phyloP scores from a whole-genome alignment of 495 filamentous ascomycete genomes.

The Sordaria brevicollis region DNA sequence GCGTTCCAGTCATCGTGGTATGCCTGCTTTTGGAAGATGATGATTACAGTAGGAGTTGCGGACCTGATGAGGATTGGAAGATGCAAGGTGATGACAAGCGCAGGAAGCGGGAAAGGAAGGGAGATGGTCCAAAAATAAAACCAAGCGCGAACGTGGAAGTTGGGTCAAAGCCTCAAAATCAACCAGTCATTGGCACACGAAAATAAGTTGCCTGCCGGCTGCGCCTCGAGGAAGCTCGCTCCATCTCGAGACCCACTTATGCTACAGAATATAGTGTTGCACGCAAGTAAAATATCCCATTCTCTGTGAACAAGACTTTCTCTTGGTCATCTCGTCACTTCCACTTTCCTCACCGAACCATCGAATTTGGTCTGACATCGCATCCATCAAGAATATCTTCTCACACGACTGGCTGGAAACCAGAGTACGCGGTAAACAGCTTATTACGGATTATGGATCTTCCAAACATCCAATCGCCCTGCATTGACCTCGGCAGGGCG shows the following conservation, averaged over 20 bases:
- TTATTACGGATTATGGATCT: not conserved
- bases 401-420: not conserved
- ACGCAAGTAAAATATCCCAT: not conserved
- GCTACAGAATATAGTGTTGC: not conserved
- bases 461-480: not conserved
- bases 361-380: not conserved
- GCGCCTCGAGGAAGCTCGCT: not conserved
- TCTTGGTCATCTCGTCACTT: not conserved
- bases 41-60: not conserved
- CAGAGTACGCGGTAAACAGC: not conserved
- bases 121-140: not conserved
- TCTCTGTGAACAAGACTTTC: not conserved
- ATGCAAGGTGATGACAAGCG: not conserved
- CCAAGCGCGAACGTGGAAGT: not conserved
- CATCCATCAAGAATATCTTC: not conserved
- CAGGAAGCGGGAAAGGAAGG: not conserved
- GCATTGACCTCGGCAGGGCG: not conserved
- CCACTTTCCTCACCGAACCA: too few relatives aligned
- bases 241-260: not conserved
- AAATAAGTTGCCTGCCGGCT: not conserved
- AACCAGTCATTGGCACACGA: not conserved
- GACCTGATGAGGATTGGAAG: not conserved
- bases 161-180: not conserved
- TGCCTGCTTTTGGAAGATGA: not conserved
- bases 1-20: not conserved